A percentile compares a stretch with the other conserved stretches of the same genome.
Conservation (phyloP, 257 asterid genomes). For the Fraxinus americana region DNA sequence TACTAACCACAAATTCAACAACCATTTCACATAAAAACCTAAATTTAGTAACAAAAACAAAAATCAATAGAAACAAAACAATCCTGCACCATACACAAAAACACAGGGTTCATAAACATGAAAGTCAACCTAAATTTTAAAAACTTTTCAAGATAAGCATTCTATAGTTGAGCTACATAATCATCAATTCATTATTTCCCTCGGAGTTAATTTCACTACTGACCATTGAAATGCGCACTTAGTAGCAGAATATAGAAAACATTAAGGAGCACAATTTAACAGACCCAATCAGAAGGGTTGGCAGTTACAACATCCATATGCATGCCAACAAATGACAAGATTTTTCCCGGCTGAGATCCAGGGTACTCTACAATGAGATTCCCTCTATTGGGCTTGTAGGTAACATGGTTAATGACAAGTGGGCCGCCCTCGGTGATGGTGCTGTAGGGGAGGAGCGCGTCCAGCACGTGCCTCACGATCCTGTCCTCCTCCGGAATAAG, state of each 20-base stretch:
- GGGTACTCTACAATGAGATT: conserved; percentile 96
- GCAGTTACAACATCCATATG: conserved; percentile 99
- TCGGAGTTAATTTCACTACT: neutral
- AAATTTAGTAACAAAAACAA: neutral
- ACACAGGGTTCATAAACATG: neutral
- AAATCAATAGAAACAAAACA: neutral
- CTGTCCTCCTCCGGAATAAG: conserved; percentile 96
- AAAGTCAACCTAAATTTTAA: neutral
- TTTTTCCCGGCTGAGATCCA: conserved; percentile 73
- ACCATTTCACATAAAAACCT: neutral
- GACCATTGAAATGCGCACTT: neutral
- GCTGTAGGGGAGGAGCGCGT: conserved; percentile 72
- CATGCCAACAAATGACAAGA: conserved; percentile 94
- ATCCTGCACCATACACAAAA: neutral
- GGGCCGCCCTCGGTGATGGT: conserved; percentile 85
- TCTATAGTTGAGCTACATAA: neutral
- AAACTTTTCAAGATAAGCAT: neutral
- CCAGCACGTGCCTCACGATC: conserved; percentile 75
- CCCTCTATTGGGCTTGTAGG: conserved; percentile 92
- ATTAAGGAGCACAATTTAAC: neutral
- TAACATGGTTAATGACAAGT: conserved; percentile 66
- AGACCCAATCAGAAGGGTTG: conserved; percentile 86
- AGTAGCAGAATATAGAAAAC: neutral
- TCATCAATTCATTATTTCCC: neutral
- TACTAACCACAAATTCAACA: neutral